Base-by-base conservation (phyloP, 2,329 filamentous ascomycete species). In the Cercospora sp. region DNA sequence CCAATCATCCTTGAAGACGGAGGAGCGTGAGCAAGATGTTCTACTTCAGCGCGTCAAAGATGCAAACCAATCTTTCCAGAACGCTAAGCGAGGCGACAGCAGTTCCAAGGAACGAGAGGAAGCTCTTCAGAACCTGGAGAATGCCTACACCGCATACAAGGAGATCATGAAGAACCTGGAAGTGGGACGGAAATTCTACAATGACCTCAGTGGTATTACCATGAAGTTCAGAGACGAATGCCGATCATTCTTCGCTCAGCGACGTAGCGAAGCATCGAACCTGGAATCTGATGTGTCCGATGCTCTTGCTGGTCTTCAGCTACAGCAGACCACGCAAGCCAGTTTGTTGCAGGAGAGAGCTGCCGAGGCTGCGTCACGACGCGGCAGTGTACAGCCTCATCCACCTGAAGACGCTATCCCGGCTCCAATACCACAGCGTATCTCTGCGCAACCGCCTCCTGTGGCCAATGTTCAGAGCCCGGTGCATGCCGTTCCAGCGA, bases 101-200 rank as follows among this genome's bases (percentile, higher is more conserved):
- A 88, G 87, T 5, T 87, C 85, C 1, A 86, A 85, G 69, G 93
- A 97, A 76, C 88, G 95, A 13, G 94, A 98, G 78, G 87, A 91
- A 73, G 93, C 93, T 0, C 81, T 99, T 60, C 95, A 99, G 80
- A 89, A 87, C 70, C 84, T 99, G 9, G 94, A 98, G 79, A 93
- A 91, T 71, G 94, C 93, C 0, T 98, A 97, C 78, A 89, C 93
- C 80, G 96, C 94, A 81, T 98, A 98, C 83, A 97, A 97, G 81
- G 94, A 99, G 79, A 92, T 98, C 66, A 89, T 97, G 66, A 92
- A 88, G 72, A 97, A 98, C 77, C 85, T 97, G 2, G 94, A 98
- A 72, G 92, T 91, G 0, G 95, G 93, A 0, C 86, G 94, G 63
- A 97, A 95, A 78, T 99, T 99, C 78, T 99, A 98, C 82, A 99